Evolutionary conservation across 2,329 filamentous ascomycete species (phyloP), one percentile per base, ranked within the genome.

Genomic region (Colletotrichum sp.): DNA sequence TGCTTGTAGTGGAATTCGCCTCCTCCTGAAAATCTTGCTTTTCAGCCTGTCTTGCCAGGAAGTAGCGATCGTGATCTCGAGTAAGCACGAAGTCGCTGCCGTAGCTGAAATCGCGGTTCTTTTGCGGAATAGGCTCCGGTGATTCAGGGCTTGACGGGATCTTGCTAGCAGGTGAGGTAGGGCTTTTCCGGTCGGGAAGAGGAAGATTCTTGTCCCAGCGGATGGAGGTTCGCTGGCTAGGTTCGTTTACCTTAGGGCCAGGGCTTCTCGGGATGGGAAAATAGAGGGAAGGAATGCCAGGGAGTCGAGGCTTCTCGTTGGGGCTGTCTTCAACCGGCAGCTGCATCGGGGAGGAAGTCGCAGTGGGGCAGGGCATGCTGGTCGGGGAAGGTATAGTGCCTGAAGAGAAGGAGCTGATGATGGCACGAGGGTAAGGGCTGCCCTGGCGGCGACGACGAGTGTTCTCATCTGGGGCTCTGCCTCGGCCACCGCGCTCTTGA

Each of bases 191-290:
- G 18, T 64, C 57, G 21, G 70, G 65, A 18, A 76, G 16, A 15
- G 72, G 69, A 57, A 75, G 72, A 21, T 75, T 55, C 55, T 63
- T 39, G 21, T 64, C 72, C 72, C 72, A 75, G 24, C 68, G 60
- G 16, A 72, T 75, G 15, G 69, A 72, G 16, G 60, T 18, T 18
- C 52, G 28, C 32, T 63, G 15, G 18, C 18, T 67, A n/a, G 34
- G 24, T 24, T 26, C 34, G 34, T 24, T 64, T 39, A 24, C 21
- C 15, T 34, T 64, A 36, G 34, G 13, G 12, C 44, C 44, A 36
- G 62, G 36, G 24, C 6, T 64, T 26, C 26, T 16, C 13, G 12
- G 70, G 15, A 18, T 8, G 12, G 28, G 13, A 5, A 15, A 52
- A 9, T 24, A 24, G 30, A 30, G 16, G 9, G 10, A 34, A 21